phyloP scores from a whole-genome alignment of 495 filamentous ascomycete species.

The Penicillium turbatum region DNA sequence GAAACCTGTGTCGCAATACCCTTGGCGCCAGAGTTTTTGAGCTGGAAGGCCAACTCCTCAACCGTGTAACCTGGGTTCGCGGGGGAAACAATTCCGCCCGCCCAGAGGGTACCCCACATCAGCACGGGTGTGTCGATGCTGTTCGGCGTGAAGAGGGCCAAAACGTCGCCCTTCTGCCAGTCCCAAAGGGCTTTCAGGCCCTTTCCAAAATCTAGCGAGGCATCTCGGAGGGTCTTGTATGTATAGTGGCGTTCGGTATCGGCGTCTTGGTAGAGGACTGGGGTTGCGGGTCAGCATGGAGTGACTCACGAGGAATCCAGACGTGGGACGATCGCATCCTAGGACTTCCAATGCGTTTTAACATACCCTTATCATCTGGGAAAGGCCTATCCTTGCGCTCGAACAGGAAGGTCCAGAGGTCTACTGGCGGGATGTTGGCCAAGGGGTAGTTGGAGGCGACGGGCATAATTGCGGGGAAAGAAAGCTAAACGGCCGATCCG shows the following conservation, averaged over 20 bases:
- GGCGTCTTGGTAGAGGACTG: conserved; percentile 77
- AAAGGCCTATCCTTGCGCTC: conserved; percentile 65
- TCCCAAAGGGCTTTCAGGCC: conserved; percentile 66
- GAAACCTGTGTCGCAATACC: conserved; percentile 68
- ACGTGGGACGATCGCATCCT: no score
- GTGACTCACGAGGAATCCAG: background rate
- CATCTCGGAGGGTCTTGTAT: conserved; percentile 59
- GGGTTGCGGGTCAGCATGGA: conserved; percentile 10
- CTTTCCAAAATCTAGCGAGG: conserved; percentile 70
- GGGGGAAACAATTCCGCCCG: conserved; percentile 74
- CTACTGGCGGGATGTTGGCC: conserved; percentile 43
- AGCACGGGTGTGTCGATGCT: conserved; percentile 67
- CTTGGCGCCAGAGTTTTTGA: conserved; percentile 75
- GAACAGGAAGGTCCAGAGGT: conserved; percentile 76
- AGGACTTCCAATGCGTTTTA: background rate
- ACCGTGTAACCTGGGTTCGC: conserved; percentile 85
- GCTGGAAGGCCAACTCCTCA: conserved; percentile 83
- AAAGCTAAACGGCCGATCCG: conserved; percentile 15
- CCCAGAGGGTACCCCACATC: conserved; percentile 78
- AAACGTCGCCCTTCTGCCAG: conserved; percentile 78
- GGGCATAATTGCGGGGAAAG: conserved; percentile 37
- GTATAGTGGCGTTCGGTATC: conserved; percentile 71
- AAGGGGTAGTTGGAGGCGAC: conserved; percentile 37
- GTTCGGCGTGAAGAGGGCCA: conserved; percentile 70
- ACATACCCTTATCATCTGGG: conserved; percentile 52